Base-by-base conservation (phyloP, 73 alveolate genomes). In the Paramecium caudatum region DNA sequence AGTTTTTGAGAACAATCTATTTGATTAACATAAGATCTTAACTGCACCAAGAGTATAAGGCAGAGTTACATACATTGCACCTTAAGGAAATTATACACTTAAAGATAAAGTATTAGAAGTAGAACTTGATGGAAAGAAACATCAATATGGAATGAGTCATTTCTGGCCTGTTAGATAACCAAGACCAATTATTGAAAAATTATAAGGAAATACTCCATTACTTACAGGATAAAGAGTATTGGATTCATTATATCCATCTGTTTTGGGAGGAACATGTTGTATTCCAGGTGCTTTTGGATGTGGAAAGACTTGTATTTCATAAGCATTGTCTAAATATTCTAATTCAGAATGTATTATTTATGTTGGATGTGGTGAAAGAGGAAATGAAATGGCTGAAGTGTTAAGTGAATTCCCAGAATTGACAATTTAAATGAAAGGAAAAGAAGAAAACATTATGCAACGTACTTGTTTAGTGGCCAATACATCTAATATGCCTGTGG, bases 201-300 rank as follows among this genome's bases (percentile, higher is more conserved):
- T 96, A 69, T 91, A 94, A 17, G 99, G 98, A 21, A 86, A 86
- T 25, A 61, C 68, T 37, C 98, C 99, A 61, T 95, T 95, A 30
- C 94, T 96, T 70, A 95, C 99, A 49, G 99, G 98, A 3, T 96
- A 94, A 82, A 90, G 99, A 95, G 99, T 98, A 41, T 96, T 98
- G 30, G 99, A 98, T 80, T 95, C 99, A 33, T 95, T 98, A 47
- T 98, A 96, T 97, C 99, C 99, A 0, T 93, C 99, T 46, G 97
- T 97, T 63, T 94, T 94, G 88, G 99, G 99, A 48, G 99, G 99
- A 37, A 98, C 99, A 12, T 97, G 99, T 82, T 99, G 99, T 49
- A 98, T 98, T 93, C 99, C 99, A 83, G 99, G 99, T n/a, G 99
- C 99, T 82, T 98, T 98, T 93, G 99, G 99, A 32, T 98, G 99